Conservation (phyloP, 805 yeast species). For the Candida khao-thaluensis region DNA sequence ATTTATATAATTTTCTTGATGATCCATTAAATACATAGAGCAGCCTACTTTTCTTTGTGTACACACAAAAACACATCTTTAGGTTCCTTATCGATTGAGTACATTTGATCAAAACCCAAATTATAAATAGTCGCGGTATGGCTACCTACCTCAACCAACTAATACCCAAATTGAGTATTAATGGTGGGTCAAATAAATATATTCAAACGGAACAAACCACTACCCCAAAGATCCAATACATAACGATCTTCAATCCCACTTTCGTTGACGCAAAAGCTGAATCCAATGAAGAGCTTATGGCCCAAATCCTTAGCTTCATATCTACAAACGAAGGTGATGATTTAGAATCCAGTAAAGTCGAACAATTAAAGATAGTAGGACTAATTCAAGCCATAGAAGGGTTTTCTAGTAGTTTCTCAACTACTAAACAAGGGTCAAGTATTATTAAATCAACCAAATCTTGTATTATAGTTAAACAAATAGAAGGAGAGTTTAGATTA, state of each 20-base stretch:
- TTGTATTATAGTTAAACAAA: conserved; percentile 23
- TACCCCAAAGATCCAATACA: conserved; percentile 16
- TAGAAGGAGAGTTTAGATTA: conserved; percentile 27
- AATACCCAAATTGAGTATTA: conserved; percentile 24
- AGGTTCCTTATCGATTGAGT: no score
- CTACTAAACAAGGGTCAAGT: background rate
- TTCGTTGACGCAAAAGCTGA: conserved; percentile 26
- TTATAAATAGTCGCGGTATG: conserved; percentile 9
- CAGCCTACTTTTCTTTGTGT: no score
- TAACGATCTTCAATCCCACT: conserved; percentile 32
- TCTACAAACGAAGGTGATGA: conserved; percentile 15
- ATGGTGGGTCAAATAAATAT: conserved; percentile 12
- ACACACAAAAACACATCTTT: no score
- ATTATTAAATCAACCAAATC: conserved; percentile 27
- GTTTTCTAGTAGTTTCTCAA: conserved; percentile 26
- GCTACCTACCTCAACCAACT: conserved; percentile 26
- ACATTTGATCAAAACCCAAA: no score
- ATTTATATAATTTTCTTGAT: no score
- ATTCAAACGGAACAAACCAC: conserved; percentile 14
- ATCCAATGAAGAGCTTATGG: conserved; percentile 26
- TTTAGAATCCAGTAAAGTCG: conserved; percentile 15
- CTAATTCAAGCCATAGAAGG: conserved; percentile 37
- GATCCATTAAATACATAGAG: no score
- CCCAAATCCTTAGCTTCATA: conserved; percentile 34
- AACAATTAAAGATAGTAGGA: conserved; percentile 33